Percentiles rank a stretch among this genome's conserved stretches.
phyloP scores from a whole-genome alignment of 139 green algal genomes.

The Tetratostichococcus sp. region DNA sequence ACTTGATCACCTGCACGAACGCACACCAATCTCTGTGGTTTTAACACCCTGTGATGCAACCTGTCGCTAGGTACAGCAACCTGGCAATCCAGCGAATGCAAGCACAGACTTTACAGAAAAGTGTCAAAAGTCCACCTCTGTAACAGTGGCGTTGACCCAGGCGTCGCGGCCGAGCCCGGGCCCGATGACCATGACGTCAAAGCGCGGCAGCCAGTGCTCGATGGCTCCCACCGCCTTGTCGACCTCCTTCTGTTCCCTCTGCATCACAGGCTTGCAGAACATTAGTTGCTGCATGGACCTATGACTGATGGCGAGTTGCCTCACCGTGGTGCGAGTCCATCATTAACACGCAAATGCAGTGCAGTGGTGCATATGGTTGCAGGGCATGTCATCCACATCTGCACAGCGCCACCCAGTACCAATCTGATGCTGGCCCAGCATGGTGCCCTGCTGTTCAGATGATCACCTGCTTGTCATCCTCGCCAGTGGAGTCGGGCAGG shows the following conservation, averaged over 20 bases:
- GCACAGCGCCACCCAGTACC: no score
- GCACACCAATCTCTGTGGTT: background rate
- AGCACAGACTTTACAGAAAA: no score
- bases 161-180: constrained; percentile 71
- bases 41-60: background rate
- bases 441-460: no score
- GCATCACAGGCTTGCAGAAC: no score
- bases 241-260: constrained; percentile 1
- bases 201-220: constrained; percentile 51
- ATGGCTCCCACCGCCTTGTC: constrained; percentile 30
- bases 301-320: background rate
- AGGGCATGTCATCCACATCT: no score
- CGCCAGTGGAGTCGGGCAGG: constrained; percentile 46
- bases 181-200: constrained; percentile 69
- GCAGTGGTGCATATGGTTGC: no score
- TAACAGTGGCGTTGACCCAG: constrained; percentile 25
- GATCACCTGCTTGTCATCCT: background rate
- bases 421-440: no score
- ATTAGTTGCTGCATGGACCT: no score
- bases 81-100: no score
- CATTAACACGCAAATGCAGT: no score
- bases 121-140: constrained; percentile 28
- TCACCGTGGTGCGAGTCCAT: background rate
- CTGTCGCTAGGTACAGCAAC: no score
- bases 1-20: constrained; percentile 33